phyloP scores from a whole-genome alignment of 345 rosid species.

The Raphanus raphanistrum region DNA sequence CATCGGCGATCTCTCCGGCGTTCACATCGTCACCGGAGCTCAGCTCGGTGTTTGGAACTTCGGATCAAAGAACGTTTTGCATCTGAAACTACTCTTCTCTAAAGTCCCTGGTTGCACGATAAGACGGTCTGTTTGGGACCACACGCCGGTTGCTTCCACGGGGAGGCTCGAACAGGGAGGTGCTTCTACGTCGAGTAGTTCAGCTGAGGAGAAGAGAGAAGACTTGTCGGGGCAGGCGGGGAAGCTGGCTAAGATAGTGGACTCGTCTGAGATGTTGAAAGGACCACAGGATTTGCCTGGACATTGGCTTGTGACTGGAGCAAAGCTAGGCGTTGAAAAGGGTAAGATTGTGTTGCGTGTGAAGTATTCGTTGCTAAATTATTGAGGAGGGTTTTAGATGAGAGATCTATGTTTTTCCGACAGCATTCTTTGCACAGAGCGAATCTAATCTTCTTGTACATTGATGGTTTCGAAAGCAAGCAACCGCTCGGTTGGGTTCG shows the following conservation, averaged over 20 bases:
- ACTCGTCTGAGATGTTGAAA: slow-evolving; percentile 76
- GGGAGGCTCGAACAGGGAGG: slow-evolving; percentile 44
- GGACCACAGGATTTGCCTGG: slow-evolving; percentile 96
- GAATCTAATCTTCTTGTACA: slow-evolving; percentile 25
- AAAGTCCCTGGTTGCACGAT: slow-evolving; percentile 94
- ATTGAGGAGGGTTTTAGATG: slow-evolving; percentile 42
- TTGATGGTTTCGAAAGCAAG: slow-evolving; percentile 2
- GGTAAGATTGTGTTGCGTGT: slow-evolving; percentile 88
- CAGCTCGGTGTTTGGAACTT: slow-evolving; percentile 96
- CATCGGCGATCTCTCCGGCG: slow-evolving; percentile 94
- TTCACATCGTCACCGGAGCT: slow-evolving; percentile 92
- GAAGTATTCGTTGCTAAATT: slow-evolving; percentile 91
- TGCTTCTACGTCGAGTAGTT: slow-evolving; percentile 58
- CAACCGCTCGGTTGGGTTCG: slow-evolving; percentile 18
- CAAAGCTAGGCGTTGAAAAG: slow-evolving; percentile 92
- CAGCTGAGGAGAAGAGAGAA: slow-evolving; percentile 57
- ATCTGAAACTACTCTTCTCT: slow-evolving; percentile 90
- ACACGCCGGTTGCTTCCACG: slow-evolving; percentile 57
- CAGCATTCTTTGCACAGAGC: slow-evolving; percentile 40
- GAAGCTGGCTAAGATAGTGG: slow-evolving; percentile 79
- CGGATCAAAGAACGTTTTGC: slow-evolving; percentile 84
- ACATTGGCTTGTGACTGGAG: slow-evolving; percentile 98
- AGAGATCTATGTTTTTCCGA: slow-evolving; percentile 24
- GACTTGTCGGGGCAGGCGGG: slow-evolving; percentile 59
- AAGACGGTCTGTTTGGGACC: slow-evolving; percentile 97